These are phyloP conservation scores for Gypsophila paniculata DNA, from an alignment of 179 eudicot genomes.

Conservation along the genomic window DNA sequence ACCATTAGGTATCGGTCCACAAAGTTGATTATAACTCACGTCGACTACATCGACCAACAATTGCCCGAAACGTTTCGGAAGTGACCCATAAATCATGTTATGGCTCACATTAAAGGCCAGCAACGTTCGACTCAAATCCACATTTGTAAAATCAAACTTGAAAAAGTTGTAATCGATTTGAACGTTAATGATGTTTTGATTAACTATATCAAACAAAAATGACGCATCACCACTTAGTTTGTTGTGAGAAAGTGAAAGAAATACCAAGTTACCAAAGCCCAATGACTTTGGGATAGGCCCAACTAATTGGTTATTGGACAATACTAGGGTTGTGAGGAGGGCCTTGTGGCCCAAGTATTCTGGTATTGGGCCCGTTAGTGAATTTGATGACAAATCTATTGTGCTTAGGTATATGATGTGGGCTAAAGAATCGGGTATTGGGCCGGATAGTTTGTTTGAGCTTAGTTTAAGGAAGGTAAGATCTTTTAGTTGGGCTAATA, in stretches of 20 bases:
- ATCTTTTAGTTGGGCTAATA: background rate
- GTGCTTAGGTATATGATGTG: background rate
- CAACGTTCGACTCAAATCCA: conserved; percentile 4
- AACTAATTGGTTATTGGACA: conserved; percentile 7
- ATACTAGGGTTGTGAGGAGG: background rate
- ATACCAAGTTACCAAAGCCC: background rate
- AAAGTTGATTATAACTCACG: conserved; percentile 9
- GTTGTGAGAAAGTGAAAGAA: background rate
- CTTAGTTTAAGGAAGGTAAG: background rate
- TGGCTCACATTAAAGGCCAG: conserved; percentile 14
- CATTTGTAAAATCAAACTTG: conserved; percentile 4
- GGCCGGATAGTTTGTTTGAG: conserved; percentile 18
- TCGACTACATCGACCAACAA: background rate
- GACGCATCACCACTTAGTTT: conserved; percentile 21
- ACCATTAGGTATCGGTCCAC: conserved; percentile 17
- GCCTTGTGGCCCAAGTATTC: conserved; percentile 9
- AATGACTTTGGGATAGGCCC: conserved; percentile 21
- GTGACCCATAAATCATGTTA: conserved; percentile 23
- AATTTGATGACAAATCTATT: conserved; percentile 1
- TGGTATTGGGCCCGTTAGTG: conserved; percentile 15
- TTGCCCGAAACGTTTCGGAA: conserved; percentile 2
- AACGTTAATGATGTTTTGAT: background rate
- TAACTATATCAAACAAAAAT: conserved; percentile 17
- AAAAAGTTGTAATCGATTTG: background rate
- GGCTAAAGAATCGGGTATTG: conserved; percentile 10